These are phyloP conservation scores for Xeromyces bisporus DNA, from an alignment of 495 filamentous ascomycete species.

Conservation along the genomic window DNA sequence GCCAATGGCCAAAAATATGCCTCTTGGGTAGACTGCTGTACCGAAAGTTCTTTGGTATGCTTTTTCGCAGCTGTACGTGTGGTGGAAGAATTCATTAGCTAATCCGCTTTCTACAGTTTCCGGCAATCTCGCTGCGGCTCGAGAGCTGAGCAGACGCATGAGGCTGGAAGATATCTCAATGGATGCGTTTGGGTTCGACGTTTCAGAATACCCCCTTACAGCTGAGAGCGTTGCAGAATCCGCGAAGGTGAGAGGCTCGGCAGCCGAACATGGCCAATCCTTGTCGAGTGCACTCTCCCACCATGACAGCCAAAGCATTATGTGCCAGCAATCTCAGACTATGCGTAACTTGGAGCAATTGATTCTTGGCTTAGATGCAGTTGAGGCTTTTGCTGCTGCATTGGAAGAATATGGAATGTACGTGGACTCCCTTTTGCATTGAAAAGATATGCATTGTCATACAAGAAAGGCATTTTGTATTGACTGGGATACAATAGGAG, in stretches of 20 bases:
- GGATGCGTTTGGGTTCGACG: constrained; percentile 25
- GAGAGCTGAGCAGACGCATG: constrained; percentile 35
- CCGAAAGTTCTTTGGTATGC: constrained; percentile 33
- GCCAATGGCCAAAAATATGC: constrained; percentile 56
- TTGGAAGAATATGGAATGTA: constrained; percentile 31
- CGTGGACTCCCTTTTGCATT: constrained; percentile 7
- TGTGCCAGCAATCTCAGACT: constrained; percentile 40
- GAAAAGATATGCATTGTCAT: no score
- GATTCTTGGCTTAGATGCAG: constrained; percentile 43
- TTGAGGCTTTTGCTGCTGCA: constrained; percentile 40
- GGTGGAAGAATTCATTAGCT: neutral
- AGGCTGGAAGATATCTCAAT: constrained; percentile 23
- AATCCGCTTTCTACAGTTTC: constrained; percentile 5
- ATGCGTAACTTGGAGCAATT: constrained; percentile 60
- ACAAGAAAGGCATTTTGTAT: no score
- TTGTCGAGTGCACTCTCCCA: constrained; percentile 6
- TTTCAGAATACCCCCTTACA: constrained; percentile 16
- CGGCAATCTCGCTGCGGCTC: constrained; percentile 46
- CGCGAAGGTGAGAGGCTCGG: constrained; percentile 20
- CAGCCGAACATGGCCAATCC: constrained; percentile 7
- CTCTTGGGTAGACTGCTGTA: constrained; percentile 48
- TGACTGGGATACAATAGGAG: no score
- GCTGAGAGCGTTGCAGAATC: constrained; percentile 12
- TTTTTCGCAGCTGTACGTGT: neutral
- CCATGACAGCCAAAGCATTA: constrained; percentile 7